Evolutionary conservation across 345 rosid genomes (phyloP), one percentile per base, ranked within the genome.

Genomic region (Ricinus communis): DNA sequence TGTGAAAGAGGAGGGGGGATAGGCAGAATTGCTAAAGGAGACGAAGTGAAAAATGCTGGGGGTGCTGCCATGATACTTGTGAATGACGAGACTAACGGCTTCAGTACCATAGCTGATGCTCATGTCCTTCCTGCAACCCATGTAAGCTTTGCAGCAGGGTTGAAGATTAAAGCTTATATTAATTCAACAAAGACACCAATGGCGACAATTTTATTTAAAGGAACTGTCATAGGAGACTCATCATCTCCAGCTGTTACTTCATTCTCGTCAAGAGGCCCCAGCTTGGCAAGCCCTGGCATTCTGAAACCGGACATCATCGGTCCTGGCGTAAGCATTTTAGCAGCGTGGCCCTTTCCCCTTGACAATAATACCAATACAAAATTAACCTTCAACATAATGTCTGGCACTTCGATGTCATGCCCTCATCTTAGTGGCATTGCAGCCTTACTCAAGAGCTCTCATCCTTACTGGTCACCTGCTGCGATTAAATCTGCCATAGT

Each of bases 341-440:
- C 74, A 1, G 67, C 74, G 22, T 71, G 74, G 74, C 74, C 66
- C 33, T 62, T 51, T 49, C 59, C 74, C 22, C 50, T 71, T 19
- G 67, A 61, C 67, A 61, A 61, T 18, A 24, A 3, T 8, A 60
- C 74, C 22, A 24, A 6, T 13, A 28, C 66, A 31, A 24, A 19
- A 49, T 27, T 50, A 28, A 59, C 56, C 21, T 71, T 71, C 62
- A 62, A 71, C 45, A 36, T 62, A 16, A 16, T 71, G 1, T 84
- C 88, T 53, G 91, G 91, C 55, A 87, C 91, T 56, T 85, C 91
- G 11, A 87, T 87, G 91, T 66, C 91, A 0, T 81, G 86, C 76
- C 87, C 91, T 27, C 83, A 81, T 70, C 83, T 84, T 9, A 74
- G 87, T 19, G 92, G 90, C 49, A 82, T 87, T 13, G 86, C 84